Base-by-base conservation (phyloP, 306 rosid genomes). In the Lablab purpureus region DNA sequence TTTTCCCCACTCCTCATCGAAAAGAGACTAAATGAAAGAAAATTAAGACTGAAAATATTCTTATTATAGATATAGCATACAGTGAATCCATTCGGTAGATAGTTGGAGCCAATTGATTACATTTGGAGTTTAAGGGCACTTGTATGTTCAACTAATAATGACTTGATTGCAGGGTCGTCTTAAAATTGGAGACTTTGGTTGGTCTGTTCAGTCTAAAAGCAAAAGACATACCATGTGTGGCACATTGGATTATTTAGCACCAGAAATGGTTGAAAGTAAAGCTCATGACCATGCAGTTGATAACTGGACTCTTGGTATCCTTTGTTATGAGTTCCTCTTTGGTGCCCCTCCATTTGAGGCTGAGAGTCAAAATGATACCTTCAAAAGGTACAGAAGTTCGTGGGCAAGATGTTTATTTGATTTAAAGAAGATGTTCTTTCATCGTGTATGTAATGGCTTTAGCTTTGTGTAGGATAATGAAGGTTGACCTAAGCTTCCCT, bases 221-320 rank as follows among this genome's bases (percentile, higher is more conserved):
- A 94, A 92, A 85, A 89, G 97, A 80, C 83, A 71, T 60, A 94
- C 97, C 67, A 91, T 94, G 97, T 94, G 99, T 86, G 99, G 99
- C 72, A 94, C 97, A 52, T 84, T 94, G 85, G 97, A 92, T 76
- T 92, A 94, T 76, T 84, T 92, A 78, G 99, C 99, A 65, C 97
- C 97, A 14, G 98, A 94, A 86, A 85, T 94, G 93, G 97, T 94
- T 75, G 95, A 92, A 86, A 89, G 86, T 64, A 94, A 86, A 84
- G 89, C 90, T 88, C 97, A 94, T 76, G 97, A 94, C 84, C 88
- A 87, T 37, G 82, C 97, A 13, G 94, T 94, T 81, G 98, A 92
- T 84, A 91, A 88, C 81, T 94, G 97, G 98, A 92, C 97, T 50
- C 65, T 94, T 74, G 95, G 98, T 50, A 76, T 94, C 73, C 97